Conservation (phyloP, 805 yeast genomes). For the Candida golubevii region DNA sequence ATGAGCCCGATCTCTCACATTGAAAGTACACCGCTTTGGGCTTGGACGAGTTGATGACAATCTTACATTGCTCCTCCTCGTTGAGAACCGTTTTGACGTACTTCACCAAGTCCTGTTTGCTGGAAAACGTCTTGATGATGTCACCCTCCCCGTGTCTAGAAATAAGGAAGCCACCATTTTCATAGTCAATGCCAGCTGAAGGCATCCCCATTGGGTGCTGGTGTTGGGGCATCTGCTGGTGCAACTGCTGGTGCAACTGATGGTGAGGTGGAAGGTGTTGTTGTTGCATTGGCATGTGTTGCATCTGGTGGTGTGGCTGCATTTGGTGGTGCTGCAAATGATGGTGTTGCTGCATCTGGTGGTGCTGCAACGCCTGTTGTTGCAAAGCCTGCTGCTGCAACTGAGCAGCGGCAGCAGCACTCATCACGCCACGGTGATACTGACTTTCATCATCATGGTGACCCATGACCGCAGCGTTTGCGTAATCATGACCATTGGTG, state of each 20-base stretch:
- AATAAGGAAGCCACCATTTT: slow-evolving; percentile 18
- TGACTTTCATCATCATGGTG: slow-evolving; percentile 18
- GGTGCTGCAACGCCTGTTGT: slow-evolving; percentile 17
- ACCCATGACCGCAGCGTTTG: slow-evolving; percentile 19
- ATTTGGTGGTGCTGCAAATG: slow-evolving; percentile 14
- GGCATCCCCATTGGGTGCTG: slow-evolving; percentile 19
- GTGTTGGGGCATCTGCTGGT: slow-evolving; percentile 19
- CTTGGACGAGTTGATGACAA: slow-evolving; percentile 44
- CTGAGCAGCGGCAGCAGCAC: slow-evolving; percentile 17
- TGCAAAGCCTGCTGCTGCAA: slow-evolving; percentile 17
- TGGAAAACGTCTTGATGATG: slow-evolving; percentile 20
- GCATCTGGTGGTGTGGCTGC: slow-evolving; percentile 14
- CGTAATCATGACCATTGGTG: slow-evolving; percentile 19
- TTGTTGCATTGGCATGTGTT: slow-evolving; percentile 17
- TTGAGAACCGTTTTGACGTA: slow-evolving; percentile 37
- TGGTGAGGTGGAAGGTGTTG: slow-evolving; percentile 17
- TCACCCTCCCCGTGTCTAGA: slow-evolving; percentile 20
- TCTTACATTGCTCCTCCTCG: slow-evolving; percentile 35
- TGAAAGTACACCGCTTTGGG: slow-evolving; percentile 47
- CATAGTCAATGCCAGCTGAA: slow-evolving; percentile 18
- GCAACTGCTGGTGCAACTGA: slow-evolving; percentile 19
- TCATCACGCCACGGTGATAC: slow-evolving; percentile 17
- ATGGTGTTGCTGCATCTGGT: slow-evolving; percentile 17
- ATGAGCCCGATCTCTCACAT: slow-evolving; percentile 43
- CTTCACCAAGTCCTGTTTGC: slow-evolving; percentile 23